Base-by-base conservation (phyloP, 2,329 filamentous ascomycete species). In the Chaetomiaceae sp. region DNA sequence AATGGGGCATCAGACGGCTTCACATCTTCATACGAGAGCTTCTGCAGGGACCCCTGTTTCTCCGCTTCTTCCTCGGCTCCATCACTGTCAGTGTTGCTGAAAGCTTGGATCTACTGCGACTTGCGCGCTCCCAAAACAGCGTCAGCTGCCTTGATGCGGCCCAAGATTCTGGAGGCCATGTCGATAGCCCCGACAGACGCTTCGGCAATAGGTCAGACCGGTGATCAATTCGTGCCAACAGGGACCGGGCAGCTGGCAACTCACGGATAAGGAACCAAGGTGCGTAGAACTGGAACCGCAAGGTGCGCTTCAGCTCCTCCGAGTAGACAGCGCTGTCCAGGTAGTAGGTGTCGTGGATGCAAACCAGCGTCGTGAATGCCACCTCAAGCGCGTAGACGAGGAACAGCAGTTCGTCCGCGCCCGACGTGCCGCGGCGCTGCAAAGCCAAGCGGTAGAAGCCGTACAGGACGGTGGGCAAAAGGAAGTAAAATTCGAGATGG, bases 261-360 rank as follows among this genome's bases (percentile, higher is more conserved):
- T 71, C 54, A 81, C 77, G 74, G 41, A 80, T 61, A 1, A 72
- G 59, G 10, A 72, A 60, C 63, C 74, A 81, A 0, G 75, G 72
- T 2, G 71, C 65, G 56, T 78, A 78, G 0, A 76, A 63, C 14
- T 72, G 69, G 45, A 67, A 71, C 4, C 76, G 54, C 37, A 80
- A 62, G 22, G 64, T 64, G 20, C 59, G 54, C 66, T 76, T 78
- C 55, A 73, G 61, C 42, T 67, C 63, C 0, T 58, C 55, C 10
- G 64, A 66, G 50, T 78, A 69, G 27, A 73, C 55, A 3, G 62
- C 65, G 0, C 65, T 60, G 8, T 75, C 73, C 72, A 76, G 76
- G 40, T 68, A 66, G 49, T 59, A 63, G 7, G 74, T 64, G 53
- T 79, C 73, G 50, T 67, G 68, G 56, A 76, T 68, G 63, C 75